Evolutionary conservation across 805 yeast species (phyloP).

Genomic region (Candida vartiovaarae): DNA sequence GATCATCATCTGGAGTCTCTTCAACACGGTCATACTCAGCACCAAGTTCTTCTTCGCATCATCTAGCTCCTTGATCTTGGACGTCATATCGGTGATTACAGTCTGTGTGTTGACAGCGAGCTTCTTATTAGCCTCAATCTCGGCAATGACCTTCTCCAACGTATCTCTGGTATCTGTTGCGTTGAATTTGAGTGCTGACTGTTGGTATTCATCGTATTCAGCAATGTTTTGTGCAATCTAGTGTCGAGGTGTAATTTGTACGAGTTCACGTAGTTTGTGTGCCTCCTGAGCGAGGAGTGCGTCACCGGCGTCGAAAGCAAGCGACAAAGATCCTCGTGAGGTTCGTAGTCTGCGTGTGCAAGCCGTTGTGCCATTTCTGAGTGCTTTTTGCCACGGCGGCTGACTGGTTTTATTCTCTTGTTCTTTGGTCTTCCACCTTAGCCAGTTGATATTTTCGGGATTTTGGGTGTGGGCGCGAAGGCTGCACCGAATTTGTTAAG

Average conservation of each 20-base stretch:
- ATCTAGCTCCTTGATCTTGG: constrained; percentile 72
- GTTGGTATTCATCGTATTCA: constrained; percentile 1
- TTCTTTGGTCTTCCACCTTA: no score
- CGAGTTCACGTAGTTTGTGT: constrained; percentile 40
- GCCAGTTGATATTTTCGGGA: no score
- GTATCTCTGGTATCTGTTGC: constrained; percentile 15
- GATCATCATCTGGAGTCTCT: constrained; percentile 79
- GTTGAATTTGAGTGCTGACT: constrained; percentile 9
- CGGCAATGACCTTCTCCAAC: constrained; percentile 32
- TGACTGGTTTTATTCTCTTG: no score
- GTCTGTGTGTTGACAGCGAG: constrained; percentile 50
- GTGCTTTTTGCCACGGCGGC: no score
- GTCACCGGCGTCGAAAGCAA: constrained; percentile 46
- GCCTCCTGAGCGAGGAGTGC: constrained; percentile 42
- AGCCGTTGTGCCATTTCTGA: not conserved
- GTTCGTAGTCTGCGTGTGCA: constrained; percentile 38
- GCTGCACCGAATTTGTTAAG: no score
- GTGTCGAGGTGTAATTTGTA: constrained; percentile 44
- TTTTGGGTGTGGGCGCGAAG: no score
- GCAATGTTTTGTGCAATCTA: constrained; percentile 32
- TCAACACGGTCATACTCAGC: constrained; percentile 75
- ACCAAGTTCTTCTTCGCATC: constrained; percentile 79
- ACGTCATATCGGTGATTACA: constrained; percentile 63
- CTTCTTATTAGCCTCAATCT: constrained; percentile 40
- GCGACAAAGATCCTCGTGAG: constrained; percentile 42